These are phyloP conservation scores for Chiua sp. DNA, from an alignment of 1,284 basidiomycete species.

Conservation along the genomic window DNA sequence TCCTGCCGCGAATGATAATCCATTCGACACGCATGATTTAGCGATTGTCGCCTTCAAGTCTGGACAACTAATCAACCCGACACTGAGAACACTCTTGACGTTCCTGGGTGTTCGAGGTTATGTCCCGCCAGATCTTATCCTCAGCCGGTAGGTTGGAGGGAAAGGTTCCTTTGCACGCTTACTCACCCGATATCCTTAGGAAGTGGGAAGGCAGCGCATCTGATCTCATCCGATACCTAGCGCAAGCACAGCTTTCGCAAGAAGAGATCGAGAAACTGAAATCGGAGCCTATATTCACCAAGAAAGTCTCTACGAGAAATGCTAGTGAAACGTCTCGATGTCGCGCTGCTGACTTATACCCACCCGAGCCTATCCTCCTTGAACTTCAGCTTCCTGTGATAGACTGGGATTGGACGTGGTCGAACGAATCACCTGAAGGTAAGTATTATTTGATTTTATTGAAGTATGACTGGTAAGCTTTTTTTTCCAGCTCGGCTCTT, in stretches of 20 bases:
- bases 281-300: slow-evolving; percentile 33
- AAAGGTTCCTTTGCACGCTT: not conserved
- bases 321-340: not conserved
- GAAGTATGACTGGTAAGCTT: not conserved
- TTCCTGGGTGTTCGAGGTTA: slow-evolving; percentile 83
- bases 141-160: slow-evolving; percentile 56
- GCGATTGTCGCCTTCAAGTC: slow-evolving; percentile 12
- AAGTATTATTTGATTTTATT: not conserved
- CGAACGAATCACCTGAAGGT: slow-evolving; percentile 81
- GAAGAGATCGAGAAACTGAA: slow-evolving; percentile 82
- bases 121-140: slow-evolving; percentile 85
- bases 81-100: not conserved
- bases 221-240: slow-evolving; percentile 62
- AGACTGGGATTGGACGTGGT: slow-evolving; percentile 62
- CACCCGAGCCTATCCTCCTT: slow-evolving; percentile 8
- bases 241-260: not conserved
- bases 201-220: slow-evolving; percentile 76
- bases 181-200: slow-evolving; percentile 40
- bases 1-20: slow-evolving; percentile 3
- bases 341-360: slow-evolving; percentile 16
- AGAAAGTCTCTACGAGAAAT: slow-evolving; percentile 7
- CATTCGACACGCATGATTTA: slow-evolving; percentile 14
- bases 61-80: not conserved
- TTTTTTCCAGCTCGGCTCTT: slow-evolving; percentile 53
- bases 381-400: slow-evolving; percentile 18